phyloP scores from a whole-genome alignment of 306 rosid genomes.

The Castanea crenata region DNA sequence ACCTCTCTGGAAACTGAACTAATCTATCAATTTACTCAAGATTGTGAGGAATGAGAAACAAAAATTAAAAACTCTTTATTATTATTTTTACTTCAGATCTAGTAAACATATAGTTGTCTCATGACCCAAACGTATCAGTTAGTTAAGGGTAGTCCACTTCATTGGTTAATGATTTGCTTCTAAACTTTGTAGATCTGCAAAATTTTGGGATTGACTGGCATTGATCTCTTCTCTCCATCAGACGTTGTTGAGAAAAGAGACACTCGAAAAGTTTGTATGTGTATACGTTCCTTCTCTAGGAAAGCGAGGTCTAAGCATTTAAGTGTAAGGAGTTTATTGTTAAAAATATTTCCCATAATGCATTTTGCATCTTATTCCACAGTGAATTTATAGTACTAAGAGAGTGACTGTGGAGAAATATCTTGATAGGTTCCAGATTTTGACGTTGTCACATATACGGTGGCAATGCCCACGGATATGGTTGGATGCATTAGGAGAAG shows the following conservation, averaged over 20 bases:
- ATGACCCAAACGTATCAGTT: not conserved
- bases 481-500: constrained; percentile 48
- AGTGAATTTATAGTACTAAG: not conserved
- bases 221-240: constrained; percentile 57
- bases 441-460: constrained; percentile 48
- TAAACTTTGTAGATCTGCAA: constrained; percentile 42
- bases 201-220: constrained; percentile 50
- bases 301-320: constrained; percentile 37
- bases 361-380: not conserved
- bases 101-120: not conserved
- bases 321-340: constrained; percentile 31
- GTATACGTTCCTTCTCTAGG: constrained; percentile 54
- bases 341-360: not conserved
- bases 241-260: constrained; percentile 59
- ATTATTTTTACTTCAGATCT: not conserved
- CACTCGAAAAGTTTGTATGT: constrained; percentile 52
- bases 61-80: not conserved
- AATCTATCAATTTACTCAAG: not conserved
- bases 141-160: not conserved
- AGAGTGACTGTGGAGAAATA: not conserved
- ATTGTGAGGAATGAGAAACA: not conserved
- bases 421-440: constrained; percentile 59
- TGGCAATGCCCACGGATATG: constrained; percentile 47
- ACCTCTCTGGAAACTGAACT: not conserved
- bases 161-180: not conserved